These are phyloP conservation scores for Lactarius hengduanensis DNA, from an alignment of 768 basidiomycete species.

Conservation along the genomic window DNA sequence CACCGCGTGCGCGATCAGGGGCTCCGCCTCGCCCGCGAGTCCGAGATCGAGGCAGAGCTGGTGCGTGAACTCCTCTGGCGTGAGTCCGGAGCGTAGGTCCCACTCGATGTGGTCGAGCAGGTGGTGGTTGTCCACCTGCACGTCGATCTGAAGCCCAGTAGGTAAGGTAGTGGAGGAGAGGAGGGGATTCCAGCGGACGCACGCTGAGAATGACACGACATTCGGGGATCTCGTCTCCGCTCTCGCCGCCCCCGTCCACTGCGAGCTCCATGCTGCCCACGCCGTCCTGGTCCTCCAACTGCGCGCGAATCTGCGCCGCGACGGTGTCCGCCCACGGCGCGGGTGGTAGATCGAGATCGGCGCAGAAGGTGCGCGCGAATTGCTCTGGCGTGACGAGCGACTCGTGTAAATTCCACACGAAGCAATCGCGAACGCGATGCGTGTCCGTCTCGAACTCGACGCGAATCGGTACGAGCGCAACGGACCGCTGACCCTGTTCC, in stretches of 20 bases:
- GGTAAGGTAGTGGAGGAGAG: conserved; percentile 5
- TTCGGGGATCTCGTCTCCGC: conserved; percentile 55
- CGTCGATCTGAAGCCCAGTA: conserved; percentile 75
- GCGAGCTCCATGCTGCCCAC: conserved; percentile 77
- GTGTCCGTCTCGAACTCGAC: conserved; percentile 94
- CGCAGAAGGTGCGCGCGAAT: conserved; percentile 86
- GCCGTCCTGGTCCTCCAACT: conserved; percentile 86
- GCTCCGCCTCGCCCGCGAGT: conserved; percentile 81
- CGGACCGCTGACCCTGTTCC: conserved; percentile 52
- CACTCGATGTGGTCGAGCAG: conserved; percentile 96
- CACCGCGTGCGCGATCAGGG: conserved; percentile 88
- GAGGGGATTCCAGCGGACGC: conserved; percentile 34
- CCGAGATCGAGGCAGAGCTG: conserved; percentile 85
- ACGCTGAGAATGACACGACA: conserved; percentile 83
- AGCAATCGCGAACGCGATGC: conserved; percentile 89
- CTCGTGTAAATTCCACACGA: conserved; percentile 95
- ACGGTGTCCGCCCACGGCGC: conserved; percentile 72
- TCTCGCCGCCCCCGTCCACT: conserved; percentile 52
- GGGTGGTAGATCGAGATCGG: conserved; percentile 77
- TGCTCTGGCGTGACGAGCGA: conserved; percentile 76
- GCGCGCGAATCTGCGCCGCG: conserved; percentile 83
- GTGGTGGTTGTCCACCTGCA: conserved; percentile 91
- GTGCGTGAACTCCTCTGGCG: conserved; percentile 80
- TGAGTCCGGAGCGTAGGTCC: conserved; percentile 92
- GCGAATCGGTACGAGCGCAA: conserved; percentile 82